Evolutionary conservation across 306 rosid species (phyloP).

Genomic region (Mimosa bimucronata): DNA sequence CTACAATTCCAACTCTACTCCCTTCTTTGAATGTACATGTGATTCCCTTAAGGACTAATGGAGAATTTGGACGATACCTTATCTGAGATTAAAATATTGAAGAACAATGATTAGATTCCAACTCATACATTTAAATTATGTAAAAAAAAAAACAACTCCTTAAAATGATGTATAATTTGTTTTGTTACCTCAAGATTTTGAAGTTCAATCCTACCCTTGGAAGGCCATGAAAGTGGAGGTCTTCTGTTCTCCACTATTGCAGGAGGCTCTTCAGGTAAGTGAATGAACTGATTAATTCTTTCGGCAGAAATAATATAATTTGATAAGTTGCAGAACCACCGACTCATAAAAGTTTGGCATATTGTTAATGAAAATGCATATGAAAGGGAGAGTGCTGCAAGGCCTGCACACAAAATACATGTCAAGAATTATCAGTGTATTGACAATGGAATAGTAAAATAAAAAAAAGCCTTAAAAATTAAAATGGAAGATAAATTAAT

Average conservation of each 20-base stretch:
- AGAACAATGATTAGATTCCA: neutral
- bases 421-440: neutral
- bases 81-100: slow-evolving; percentile 38
- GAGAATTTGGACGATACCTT: slow-evolving; percentile 61
- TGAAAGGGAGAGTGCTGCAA: slow-evolving; percentile 73
- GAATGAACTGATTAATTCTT: slow-evolving; percentile 78
- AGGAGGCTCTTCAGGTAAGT: slow-evolving; percentile 66
- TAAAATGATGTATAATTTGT: neutral
- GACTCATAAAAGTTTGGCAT: slow-evolving; percentile 30
- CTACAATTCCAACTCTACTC: slow-evolving; percentile 68
- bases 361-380: slow-evolving; percentile 58
- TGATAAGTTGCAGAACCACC: slow-evolving; percentile 54
- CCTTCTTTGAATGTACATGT: slow-evolving; percentile 66
- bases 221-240: slow-evolving; percentile 70
- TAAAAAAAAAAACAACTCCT: neutral
- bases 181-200: slow-evolving; percentile 56
- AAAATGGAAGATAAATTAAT: neutral
- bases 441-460: neutral
- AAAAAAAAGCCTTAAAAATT: neutral
- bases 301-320: slow-evolving; percentile 65
- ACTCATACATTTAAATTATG: no score
- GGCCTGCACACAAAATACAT: slow-evolving; percentile 47
- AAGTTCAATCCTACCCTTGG: slow-evolving; percentile 66
- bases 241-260: slow-evolving; percentile 49
- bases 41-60: slow-evolving; percentile 67